phyloP scores from a whole-genome alignment of 305 asterid genomes.

The Fraxinus ornus region DNA sequence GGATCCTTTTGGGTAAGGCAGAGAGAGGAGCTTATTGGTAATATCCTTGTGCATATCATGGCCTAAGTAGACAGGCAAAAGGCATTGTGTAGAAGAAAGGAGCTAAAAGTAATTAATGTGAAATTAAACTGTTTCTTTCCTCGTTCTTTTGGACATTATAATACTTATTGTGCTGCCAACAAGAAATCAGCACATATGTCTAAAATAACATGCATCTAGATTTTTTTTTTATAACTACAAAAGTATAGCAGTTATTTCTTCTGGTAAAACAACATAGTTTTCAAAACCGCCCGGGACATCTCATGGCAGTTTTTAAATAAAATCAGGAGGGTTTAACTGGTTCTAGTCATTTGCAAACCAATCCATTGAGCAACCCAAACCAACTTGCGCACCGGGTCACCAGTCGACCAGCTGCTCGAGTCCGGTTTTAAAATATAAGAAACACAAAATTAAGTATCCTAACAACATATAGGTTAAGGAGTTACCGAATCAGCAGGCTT shows the following conservation, averaged over 20 bases:
- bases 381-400: neutral
- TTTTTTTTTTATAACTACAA: neutral
- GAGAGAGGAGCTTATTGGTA: neutral
- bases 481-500: constrained; percentile 52
- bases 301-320: neutral
- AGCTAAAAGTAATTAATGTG: neutral
- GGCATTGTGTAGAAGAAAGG: neutral
- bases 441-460: neutral
- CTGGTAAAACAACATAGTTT: neutral
- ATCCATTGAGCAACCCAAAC: neutral
- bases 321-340: neutral
- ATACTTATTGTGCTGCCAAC: neutral
- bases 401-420: neutral
- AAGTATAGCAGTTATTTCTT: neutral
- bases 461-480: constrained; percentile 4
- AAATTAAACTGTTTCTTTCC: neutral
- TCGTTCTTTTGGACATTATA: neutral
- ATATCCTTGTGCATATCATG: neutral
- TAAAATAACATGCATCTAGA: neutral
- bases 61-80: neutral
- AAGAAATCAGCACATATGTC: neutral
- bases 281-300: neutral
- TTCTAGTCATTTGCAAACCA: neutral
- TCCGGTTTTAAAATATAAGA: neutral
- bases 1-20: neutral